Percentiles rank a stretch among this genome's conserved stretches.
Evolutionary conservation across 495 filamentous ascomycete genomes (phyloP).

Genomic region (Apiosordaria backusii): DNA sequence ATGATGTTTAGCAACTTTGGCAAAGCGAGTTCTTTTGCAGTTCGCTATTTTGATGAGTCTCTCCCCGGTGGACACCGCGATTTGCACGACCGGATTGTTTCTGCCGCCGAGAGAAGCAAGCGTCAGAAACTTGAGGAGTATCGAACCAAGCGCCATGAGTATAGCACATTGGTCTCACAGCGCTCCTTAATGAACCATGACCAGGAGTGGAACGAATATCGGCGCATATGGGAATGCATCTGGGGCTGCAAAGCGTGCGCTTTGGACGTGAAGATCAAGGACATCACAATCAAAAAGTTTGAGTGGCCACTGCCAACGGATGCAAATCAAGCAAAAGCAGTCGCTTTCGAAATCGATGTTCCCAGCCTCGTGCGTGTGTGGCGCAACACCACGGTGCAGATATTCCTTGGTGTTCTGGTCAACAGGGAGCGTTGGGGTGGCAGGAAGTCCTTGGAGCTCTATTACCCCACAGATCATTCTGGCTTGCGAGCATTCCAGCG

Average conservation of each 20-base stretch:
- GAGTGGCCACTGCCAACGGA: slow-evolving; percentile 61
- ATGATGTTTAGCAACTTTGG: slow-evolving; percentile 39
- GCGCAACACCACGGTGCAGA: slow-evolving; percentile 49
- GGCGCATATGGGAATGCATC: slow-evolving; percentile 26
- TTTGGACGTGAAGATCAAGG: slow-evolving; percentile 18
- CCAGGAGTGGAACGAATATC: not conserved
- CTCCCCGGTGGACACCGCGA: slow-evolving; percentile 34
- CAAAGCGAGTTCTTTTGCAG: slow-evolving; percentile 44
- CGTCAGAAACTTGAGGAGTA: slow-evolving; percentile 46
- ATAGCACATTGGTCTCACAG: slow-evolving; percentile 5
- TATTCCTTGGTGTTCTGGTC: slow-evolving; percentile 43
- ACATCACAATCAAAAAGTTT: slow-evolving; percentile 49
- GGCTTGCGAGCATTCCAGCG: not conserved
- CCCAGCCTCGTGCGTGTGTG: slow-evolving; percentile 48
- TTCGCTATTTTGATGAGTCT: slow-evolving; percentile 52
- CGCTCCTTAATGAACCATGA: not conserved
- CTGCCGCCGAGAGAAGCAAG: slow-evolving; percentile 29
- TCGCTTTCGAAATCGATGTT: slow-evolving; percentile 56
- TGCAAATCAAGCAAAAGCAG: slow-evolving; percentile 36
- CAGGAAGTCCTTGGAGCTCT: not conserved
- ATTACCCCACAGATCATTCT: not conserved
- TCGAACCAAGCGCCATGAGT: slow-evolving; percentile 12
- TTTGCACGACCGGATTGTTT: slow-evolving; percentile 40
- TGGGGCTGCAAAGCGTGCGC: slow-evolving; percentile 37
- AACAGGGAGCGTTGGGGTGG: not conserved